Evolutionary conservation across 2,329 filamentous ascomycete genomes (phyloP), one percentile per base, ranked within the genome.

Genomic region (Trichoderma atroviride): DNA sequence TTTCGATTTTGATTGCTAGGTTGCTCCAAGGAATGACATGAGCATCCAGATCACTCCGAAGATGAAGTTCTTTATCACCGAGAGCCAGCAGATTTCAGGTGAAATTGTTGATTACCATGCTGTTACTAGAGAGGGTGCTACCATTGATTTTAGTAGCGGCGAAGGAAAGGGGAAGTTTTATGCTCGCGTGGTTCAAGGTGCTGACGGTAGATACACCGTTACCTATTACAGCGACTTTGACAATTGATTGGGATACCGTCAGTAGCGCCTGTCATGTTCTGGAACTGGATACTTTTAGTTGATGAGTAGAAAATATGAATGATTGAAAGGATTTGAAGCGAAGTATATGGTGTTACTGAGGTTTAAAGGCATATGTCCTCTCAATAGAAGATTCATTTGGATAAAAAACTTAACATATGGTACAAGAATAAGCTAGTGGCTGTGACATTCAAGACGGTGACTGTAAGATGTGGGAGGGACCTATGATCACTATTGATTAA

Each of bases 1-100:
- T 50, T 31, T 43, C 9, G 29, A 58, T n/a, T 40, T 40, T 5
- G 6, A 58, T 16, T 33, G 31, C 6, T 52, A 69, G 68, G 52
- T 69, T 40, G 68, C 68, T 19, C 61, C 68, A 52, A 37, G 7
- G 3, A 66, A 52, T 53, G 40, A 66, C 24, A 62, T 55, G 68
- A 66, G 58, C 6, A 24, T 69, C 19, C 68, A 69, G 14, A 29
- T 69, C 5, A 66, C 31, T 5, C 68, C 68, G 19, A 69, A 60
- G 31, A 37, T 69, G 60, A 69, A 60, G 31, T 69, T 69, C 52
- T 66, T 59, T 5, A n/a, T 69, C 27, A 19, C 37, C 5, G 68
- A 69, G 33, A 66, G 68, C 5, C 68, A 69, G 0, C 68, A 69
- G 55, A 53, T 69, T 4, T 0, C 68, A 14, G 68, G 68, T 16